Evolutionary conservation across 2,329 filamentous ascomycete species (phyloP).

Genomic region (Botrytis deweyae): DNA sequence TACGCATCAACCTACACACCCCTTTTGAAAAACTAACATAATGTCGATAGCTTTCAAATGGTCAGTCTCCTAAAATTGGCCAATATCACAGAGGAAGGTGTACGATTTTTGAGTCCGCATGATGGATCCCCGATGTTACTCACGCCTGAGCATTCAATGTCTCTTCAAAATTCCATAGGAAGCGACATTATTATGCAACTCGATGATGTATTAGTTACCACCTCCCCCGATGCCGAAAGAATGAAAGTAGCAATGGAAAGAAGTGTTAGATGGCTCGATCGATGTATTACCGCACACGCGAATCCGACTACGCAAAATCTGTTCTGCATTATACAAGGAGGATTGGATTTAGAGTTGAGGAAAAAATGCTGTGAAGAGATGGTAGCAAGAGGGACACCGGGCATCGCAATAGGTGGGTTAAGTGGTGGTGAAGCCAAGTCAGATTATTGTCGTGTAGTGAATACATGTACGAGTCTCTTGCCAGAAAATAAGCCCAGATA

Average conservation of each 20-base stretch:
- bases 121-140: conserved; percentile 95
- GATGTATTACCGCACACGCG: conserved; percentile 87
- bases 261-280: conserved; percentile 91
- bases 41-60: conserved; percentile 84
- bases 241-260: conserved; percentile 96
- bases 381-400: conserved; percentile 86
- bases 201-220: conserved; percentile 96
- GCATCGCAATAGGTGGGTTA: conserved; percentile 92
- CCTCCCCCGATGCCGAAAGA: conserved; percentile 80
- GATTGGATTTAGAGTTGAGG: conserved; percentile 83
- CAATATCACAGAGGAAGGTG: conserved; percentile 88
- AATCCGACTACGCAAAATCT: conserved; percentile 83
- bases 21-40: conserved; percentile 15
- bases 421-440: conserved; percentile 93
- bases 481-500: conserved; percentile 95
- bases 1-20: conserved; percentile 10
- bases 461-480: conserved; percentile 78
- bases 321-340: conserved; percentile 98
- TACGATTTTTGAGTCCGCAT: conserved; percentile 93
- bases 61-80: conserved; percentile 92
- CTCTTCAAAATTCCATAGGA: conserved; percentile 92
- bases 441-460: conserved; percentile 88
- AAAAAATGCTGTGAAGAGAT: conserved; percentile 81
- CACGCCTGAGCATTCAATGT: conserved; percentile 95
- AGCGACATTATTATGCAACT: conserved; percentile 99